Percentiles rank a stretch among this genome's conserved stretches.
These are phyloP conservation scores for Boletus bicolor DNA, from an alignment of 768 basidiomycete species.

Conservation along the genomic window DNA sequence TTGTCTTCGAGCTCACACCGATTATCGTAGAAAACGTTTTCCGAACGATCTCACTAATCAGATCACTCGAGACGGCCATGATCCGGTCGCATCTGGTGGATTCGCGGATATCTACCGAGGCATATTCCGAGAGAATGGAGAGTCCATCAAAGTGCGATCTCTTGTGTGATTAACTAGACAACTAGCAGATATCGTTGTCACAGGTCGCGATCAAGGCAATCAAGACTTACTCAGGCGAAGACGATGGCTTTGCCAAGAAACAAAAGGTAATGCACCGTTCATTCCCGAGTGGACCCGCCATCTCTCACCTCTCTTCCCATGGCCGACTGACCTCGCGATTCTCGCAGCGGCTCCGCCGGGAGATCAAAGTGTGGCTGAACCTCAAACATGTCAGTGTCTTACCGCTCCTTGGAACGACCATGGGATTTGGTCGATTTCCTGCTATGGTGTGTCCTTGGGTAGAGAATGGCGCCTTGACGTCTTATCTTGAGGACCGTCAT, in stretches of 20 bases:
- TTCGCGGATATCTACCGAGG: slow-evolving; percentile 7
- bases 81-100: slow-evolving; percentile 6
- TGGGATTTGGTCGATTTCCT: slow-evolving; percentile 26
- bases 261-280: too few species aligned
- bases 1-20: background rate
- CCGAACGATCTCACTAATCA: slow-evolving; percentile 1
- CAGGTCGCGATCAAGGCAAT: too few species aligned
- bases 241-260: too few species aligned
- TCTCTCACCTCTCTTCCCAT: too few species aligned
- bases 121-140: background rate
- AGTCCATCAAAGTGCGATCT: background rate
- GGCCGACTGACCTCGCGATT: too few species aligned
- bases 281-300: too few species aligned
- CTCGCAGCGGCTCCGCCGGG: background rate
- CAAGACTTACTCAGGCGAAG: too few species aligned
- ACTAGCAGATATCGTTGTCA: too few species aligned
- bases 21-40: background rate
- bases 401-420: slow-evolving; percentile 19
- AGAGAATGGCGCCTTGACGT: slow-evolving; percentile 20
- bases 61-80: background rate
- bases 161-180: background rate
- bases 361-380: slow-evolving; percentile 16
- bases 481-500: slow-evolving; percentile 16
- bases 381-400: slow-evolving; percentile 25
- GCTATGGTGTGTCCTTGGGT: slow-evolving; percentile 30